Evolutionary conservation across 306 rosid genomes (phyloP).

Genomic region (Glycine latifolia): DNA sequence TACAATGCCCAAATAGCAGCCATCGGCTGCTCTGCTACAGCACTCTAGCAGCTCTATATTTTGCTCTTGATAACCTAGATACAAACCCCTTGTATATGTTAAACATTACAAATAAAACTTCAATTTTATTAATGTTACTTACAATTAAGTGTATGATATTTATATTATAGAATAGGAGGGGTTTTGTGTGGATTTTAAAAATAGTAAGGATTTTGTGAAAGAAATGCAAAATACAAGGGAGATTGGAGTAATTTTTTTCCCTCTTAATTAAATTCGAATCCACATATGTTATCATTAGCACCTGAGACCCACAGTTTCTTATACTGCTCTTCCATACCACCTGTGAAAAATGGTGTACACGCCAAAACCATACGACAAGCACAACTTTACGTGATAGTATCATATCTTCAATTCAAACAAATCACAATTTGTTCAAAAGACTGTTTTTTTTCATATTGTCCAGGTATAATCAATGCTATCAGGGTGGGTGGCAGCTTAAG

Average conservation of each 20-base stretch:
- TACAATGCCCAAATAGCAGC: background rate
- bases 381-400: background rate
- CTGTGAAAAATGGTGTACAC: background rate
- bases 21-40: background rate
- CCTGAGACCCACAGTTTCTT: background rate
- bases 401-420: background rate
- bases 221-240: background rate
- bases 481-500: background rate
- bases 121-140: background rate
- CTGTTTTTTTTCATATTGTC: background rate
- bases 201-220: too few species aligned
- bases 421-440: too few species aligned
- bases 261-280: background rate
- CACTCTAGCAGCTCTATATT: background rate
- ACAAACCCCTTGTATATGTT: background rate
- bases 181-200: too few species aligned
- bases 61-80: background rate
- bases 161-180: background rate
- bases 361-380: background rate
- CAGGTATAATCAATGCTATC: background rate
- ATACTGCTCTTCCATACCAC: background rate
- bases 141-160: background rate
- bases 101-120: background rate
- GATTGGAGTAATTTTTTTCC: background rate
- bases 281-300: background rate